Evolutionary conservation across 129 eudicot species (phyloP), one percentile per base, ranked within the genome.

Genomic region (Pittosporum tobira): DNA sequence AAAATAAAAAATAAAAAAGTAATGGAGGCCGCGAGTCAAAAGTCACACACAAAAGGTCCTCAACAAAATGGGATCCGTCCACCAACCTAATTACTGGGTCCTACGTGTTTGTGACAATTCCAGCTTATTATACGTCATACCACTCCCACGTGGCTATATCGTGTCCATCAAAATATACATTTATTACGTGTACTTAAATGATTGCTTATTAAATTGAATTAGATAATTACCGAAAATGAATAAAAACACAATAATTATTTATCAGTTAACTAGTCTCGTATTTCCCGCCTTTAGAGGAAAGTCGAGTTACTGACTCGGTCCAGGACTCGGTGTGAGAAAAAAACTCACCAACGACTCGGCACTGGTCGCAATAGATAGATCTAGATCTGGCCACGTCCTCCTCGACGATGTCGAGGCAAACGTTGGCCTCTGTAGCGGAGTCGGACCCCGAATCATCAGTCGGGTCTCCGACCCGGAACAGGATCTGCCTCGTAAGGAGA

Each of bases 321-420:
- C 14, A 1, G 48, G 65, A 75, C 72, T 69, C 80, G 71, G 70
- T 46, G 45, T 46, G 45, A 45, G 68, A 44, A 21, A 26, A 49
- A 13, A 75, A 83, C 98, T 91, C 89, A 91, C 98, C 98, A 40
- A 91, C 98, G 59, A 91, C 98, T 71, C 98, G 94, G 83, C 98
- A 91, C 83, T 91, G 98, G 68, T 91, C 98, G 57, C 98, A 91
- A 48, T 83, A 91, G 40, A 86, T 77, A 36, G 94, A 83, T 67
- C 94, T 91, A 71, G 95, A 83, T 83, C 89, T 83, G 45, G 78
- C 56, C 9, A 86, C 98, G 40, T 83, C 94, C 65, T 91, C 98
- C 66, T 91, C 98, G 26, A 91, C 85, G 29, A 91, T 76, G 56
- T 91, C 98, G 15, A 91, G 79, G 23, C 80, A 69, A 15, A 90